Evolutionary conservation across 768 basidiomycete species (phyloP).

Genomic region (Collybia nuda): DNA sequence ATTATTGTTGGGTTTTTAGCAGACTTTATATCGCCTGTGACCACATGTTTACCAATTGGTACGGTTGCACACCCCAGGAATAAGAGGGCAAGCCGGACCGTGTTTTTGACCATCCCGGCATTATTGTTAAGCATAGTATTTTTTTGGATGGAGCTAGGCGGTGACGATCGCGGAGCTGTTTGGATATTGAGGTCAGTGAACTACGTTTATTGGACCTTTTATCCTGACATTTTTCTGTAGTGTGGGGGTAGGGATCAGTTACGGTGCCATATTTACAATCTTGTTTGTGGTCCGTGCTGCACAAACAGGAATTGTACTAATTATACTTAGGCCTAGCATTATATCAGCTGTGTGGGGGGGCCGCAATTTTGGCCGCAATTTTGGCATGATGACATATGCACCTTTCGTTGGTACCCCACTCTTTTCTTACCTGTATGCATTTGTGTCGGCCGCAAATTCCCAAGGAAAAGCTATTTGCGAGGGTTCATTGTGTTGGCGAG

Average conservation of each 20-base stretch:
- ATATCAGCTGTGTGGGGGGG: slow-evolving; percentile 73
- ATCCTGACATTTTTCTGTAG: slow-evolving; percentile 30
- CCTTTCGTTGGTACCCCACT: slow-evolving; percentile 73
- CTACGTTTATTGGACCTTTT: neutral
- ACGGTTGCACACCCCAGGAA: slow-evolving; percentile 38
- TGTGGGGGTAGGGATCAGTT: slow-evolving; percentile 64
- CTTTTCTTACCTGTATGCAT: slow-evolving; percentile 81
- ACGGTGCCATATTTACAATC: slow-evolving; percentile 71
- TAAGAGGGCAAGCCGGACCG: slow-evolving; percentile 59
- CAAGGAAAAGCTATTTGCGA: slow-evolving; percentile 44
- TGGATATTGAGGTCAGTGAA: slow-evolving; percentile 67
- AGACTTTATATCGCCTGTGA: slow-evolving; percentile 68
- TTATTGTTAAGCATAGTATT: slow-evolving; percentile 50
- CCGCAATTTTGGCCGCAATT: slow-evolving; percentile 73
- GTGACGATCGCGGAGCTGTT: slow-evolving; percentile 49
- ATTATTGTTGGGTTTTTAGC: slow-evolving; percentile 68
- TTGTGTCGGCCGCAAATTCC: slow-evolving; percentile 54
- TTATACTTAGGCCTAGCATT: slow-evolving; percentile 59
- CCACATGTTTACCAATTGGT: slow-evolving; percentile 39
- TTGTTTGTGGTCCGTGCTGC: slow-evolving; percentile 44
- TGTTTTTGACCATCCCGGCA: slow-evolving; percentile 54
- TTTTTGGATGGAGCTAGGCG: slow-evolving; percentile 51
- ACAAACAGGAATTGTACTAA: neutral
- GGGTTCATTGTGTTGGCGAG: slow-evolving; percentile 62
- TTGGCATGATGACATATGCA: slow-evolving; percentile 71